A percentile compares a stretch with the other conserved stretches of the same genome.
Conservation (phyloP, 2,329 filamentous ascomycete species). For the Didymella segeticola region DNA sequence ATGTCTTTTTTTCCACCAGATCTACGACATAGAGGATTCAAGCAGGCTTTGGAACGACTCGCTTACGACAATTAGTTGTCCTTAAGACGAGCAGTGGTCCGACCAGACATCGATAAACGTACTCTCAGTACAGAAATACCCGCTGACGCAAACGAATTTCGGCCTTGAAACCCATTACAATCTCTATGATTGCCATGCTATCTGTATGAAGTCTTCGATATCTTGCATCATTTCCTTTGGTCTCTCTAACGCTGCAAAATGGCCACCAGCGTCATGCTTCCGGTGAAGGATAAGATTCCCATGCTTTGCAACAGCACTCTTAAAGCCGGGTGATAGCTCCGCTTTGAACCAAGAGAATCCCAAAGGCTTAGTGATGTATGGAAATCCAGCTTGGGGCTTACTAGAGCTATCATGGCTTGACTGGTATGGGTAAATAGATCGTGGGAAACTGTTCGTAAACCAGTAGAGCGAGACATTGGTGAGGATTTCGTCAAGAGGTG, state of each 20-base stretch:
- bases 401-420: conserved; percentile 12
- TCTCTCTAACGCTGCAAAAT: conserved; percentile 60
- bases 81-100: too few species aligned
- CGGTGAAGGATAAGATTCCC: conserved; percentile 49
- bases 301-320: conserved; percentile 45
- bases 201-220: conserved; percentile 53
- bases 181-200: too few species aligned
- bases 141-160: too few species aligned
- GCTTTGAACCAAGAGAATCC: conserved; percentile 54
- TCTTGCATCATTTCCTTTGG: conserved; percentile 53
- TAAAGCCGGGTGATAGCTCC: conserved; percentile 50
- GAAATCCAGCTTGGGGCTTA: not conserved
- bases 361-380: conserved; percentile 45
- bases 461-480: conserved; percentile 62
- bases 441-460: conserved; percentile 58
- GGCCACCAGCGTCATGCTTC: conserved; percentile 57
- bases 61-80: too few species aligned
- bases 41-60: too few species aligned
- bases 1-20: too few species aligned
- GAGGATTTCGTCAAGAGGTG: conserved; percentile 53
- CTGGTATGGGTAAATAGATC: conserved; percentile 60
- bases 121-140: too few species aligned
- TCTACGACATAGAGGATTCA: too few species aligned
- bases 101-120: too few species aligned
- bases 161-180: too few species aligned